Conservation (phyloP, 225 moss, liverwort and hornwort species). For the Takakia lepidozioides region DNA sequence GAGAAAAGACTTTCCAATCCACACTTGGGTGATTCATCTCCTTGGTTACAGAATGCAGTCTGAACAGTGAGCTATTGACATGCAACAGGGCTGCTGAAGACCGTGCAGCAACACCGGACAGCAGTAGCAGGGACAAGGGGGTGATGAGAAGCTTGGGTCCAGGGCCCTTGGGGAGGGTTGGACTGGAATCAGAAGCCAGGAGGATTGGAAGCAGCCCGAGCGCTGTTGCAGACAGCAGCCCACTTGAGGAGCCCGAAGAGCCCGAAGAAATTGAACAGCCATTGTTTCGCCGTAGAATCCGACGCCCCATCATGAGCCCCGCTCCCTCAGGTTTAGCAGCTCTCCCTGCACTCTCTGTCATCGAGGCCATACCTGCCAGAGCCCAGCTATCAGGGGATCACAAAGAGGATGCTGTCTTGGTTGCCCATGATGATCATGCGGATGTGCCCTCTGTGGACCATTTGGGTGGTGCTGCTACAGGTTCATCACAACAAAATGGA, state of each 20-base stretch:
- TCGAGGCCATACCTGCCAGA: conserved; percentile 11
- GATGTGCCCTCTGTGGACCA: conserved; percentile 18
- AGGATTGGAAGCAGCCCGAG: conserved; percentile 16
- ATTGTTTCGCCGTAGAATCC: conserved; percentile 35
- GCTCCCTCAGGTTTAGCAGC: conserved; percentile 19
- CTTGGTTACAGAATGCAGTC: too few species aligned
- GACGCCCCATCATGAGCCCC: conserved; percentile 16
- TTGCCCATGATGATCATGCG: conserved; percentile 8
- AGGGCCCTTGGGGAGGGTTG: conserved; percentile 5
- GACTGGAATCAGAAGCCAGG: conserved; percentile 16
- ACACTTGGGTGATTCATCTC: too few species aligned
- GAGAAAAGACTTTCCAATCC: too few species aligned
- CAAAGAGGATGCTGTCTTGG: conserved; percentile 9
- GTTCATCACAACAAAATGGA: conserved; percentile 16
- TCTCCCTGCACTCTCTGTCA: conserved; percentile 10
- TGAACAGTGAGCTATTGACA: too few species aligned
- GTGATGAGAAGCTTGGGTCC: too few species aligned
- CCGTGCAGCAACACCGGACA: too few species aligned
- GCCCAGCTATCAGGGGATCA: conserved; percentile 11
- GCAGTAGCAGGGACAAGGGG: too few species aligned
- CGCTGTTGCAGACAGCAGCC: conserved; percentile 16
- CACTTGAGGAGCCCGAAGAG: conserved; percentile 26
- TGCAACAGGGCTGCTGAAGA: too few species aligned
- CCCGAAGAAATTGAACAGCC: conserved; percentile 50
- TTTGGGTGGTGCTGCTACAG: conserved; percentile 10